Conservation (phyloP, 495 filamentous ascomycete genomes). For the Hypoxylon fuscum region DNA sequence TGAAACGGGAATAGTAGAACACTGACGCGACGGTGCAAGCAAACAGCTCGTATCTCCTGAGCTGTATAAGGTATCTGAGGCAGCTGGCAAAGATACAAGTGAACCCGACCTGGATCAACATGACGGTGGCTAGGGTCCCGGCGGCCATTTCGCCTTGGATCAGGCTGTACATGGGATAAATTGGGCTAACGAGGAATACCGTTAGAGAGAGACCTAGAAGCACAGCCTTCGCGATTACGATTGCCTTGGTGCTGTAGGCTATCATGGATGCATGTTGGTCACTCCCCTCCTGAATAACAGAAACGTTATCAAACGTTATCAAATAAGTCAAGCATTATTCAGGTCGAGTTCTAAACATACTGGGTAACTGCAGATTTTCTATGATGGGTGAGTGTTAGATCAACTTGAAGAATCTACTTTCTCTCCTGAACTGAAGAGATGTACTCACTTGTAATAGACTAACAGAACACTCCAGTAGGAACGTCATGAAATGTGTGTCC, state of each 20-base stretch:
- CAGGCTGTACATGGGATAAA: slow-evolving; percentile 19
- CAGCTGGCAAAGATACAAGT: slow-evolving; percentile 13
- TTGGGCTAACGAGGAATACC: slow-evolving; percentile 9
- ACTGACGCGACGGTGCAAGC: slow-evolving; percentile 27
- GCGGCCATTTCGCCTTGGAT: slow-evolving; percentile 20
- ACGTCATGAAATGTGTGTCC: slow-evolving; percentile 2
- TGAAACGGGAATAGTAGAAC: neutral
- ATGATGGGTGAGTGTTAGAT: neutral
- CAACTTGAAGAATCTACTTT: neutral
- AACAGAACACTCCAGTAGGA: slow-evolving; percentile 1
- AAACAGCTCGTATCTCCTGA: slow-evolving; percentile 23
- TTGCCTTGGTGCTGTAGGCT: neutral
- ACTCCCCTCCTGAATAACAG: neutral
- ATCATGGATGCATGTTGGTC: neutral
- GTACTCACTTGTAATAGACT: slow-evolving; percentile 10
- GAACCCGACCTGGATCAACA: slow-evolving; percentile 22
- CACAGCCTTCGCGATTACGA: neutral
- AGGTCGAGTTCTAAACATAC: slow-evolving; percentile 6
- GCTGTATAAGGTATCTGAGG: slow-evolving; percentile 13
- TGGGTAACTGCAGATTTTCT: slow-evolving; percentile 2
- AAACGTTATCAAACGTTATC: no score
- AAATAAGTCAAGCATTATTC: no score
- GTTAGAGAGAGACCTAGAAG: slow-evolving; percentile 5
- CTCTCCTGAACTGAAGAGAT: neutral
- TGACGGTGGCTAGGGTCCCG: slow-evolving; percentile 8